A percentile compares a stretch with the other conserved stretches of the same genome.
These are phyloP conservation scores for Avena insularis DNA, from an alignment of 176 grass and related monocot genomes.

Conservation along the genomic window DNA sequence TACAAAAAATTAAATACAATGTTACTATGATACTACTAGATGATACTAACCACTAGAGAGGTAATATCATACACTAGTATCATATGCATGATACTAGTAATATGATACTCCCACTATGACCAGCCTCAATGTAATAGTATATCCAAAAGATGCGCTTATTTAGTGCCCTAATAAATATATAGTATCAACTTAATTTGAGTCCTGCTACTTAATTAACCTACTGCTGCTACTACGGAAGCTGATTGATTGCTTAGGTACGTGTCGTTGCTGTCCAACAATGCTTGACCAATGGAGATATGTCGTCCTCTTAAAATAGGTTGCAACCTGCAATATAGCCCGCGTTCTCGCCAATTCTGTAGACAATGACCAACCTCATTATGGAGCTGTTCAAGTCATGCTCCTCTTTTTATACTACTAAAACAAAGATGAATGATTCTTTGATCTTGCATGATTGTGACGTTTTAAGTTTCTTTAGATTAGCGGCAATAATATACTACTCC, in stretches of 20 bases:
- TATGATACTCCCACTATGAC: no score
- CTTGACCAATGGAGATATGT: slow-evolving; percentile 1
- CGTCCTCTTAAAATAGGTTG: slow-evolving; percentile 31
- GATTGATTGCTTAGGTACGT: slow-evolving; percentile 29
- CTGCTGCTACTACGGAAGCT: slow-evolving; percentile 11
- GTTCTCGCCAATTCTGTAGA: slow-evolving; percentile 17
- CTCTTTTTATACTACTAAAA: not conserved
- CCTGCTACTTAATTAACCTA: slow-evolving; percentile 40
- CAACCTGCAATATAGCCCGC: not conserved
- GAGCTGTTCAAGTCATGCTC: not conserved
- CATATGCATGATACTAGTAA: no score
- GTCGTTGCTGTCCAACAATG: slow-evolving; percentile 37
- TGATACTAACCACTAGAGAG: no score
- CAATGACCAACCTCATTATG: slow-evolving; percentile 25
- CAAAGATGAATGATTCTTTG: slow-evolving; percentile 23
- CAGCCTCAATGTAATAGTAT: not conserved
- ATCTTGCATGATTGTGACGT: not conserved
- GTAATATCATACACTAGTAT: no score
- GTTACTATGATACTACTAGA: no score
- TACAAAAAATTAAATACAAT: no score
- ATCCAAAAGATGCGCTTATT: slow-evolving; percentile 7
- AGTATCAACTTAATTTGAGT: not conserved
- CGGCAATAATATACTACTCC: not conserved
- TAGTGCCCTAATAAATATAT: not conserved
- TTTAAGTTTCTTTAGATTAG: not conserved